A percentile compares a stretch with the other conserved stretches of the same genome.
Evolutionary conservation across 2,329 filamentous ascomycete genomes (phyloP).

Genomic region (Fusarium sp.): DNA sequence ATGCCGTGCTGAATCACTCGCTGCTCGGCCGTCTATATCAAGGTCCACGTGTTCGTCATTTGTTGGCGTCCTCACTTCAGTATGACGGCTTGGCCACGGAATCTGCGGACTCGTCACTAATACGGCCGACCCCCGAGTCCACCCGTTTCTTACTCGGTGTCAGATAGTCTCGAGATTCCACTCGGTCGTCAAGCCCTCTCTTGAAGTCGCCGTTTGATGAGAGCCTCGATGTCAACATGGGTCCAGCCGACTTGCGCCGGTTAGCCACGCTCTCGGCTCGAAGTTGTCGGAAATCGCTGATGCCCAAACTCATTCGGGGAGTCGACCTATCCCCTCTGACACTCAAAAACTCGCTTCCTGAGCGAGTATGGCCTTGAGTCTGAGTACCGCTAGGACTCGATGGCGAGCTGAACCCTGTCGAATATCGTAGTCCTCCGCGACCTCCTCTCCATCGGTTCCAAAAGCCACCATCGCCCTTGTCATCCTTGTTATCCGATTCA

Average conservation of each 20-base stretch:
- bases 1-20: conserved; percentile 19
- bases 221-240: conserved; percentile 32
- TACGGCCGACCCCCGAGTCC: conserved; percentile 50
- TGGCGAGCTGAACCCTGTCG: conserved; percentile 40
- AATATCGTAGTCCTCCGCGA: conserved; percentile 51
- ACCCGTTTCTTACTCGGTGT: conserved; percentile 46
- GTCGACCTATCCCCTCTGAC: conserved; percentile 49
- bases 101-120: conserved; percentile 46
- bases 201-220: conserved; percentile 37
- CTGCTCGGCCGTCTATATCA: conserved; percentile 13
- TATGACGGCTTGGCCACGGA: conserved; percentile 12
- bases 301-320: conserved; percentile 47
- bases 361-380: conserved; percentile 52
- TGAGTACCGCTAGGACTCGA: conserved; percentile 28
- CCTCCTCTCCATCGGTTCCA: conserved; percentile 67
- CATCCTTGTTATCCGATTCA: conserved; percentile 52
- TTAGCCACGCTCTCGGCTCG: conserved; percentile 42
- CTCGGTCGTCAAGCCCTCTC: conserved; percentile 30
- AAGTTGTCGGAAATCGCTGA: conserved; percentile 44
- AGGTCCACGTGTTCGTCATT: conserved; percentile 16
- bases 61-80: not conserved
- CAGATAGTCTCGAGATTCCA: conserved; percentile 31
- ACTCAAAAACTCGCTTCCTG: conserved; percentile 36
- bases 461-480: conserved; percentile 60
- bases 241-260: conserved; percentile 48